A percentile compares a stretch with the other conserved stretches of the same genome.
Evolutionary conservation across 305 asterid species (phyloP).

Genomic region (Solanum hybrid): DNA sequence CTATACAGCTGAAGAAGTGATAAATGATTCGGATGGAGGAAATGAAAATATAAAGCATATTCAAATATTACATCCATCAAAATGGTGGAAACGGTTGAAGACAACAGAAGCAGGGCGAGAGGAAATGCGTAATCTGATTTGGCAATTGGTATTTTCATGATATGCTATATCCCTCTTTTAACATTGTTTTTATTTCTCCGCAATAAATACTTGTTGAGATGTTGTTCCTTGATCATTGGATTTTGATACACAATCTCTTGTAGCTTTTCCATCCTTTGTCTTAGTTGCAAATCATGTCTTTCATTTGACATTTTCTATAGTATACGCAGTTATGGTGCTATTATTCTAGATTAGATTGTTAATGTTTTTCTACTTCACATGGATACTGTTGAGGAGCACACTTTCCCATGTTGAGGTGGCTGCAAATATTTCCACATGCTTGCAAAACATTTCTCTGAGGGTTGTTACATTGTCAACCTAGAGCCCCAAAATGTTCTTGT

Average conservation of each 20-base stretch:
- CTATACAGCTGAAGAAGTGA: constrained; percentile 81
- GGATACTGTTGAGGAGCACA: background rate
- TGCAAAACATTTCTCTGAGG: background rate
- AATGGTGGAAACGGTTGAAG: constrained; percentile 98
- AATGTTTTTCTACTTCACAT: background rate
- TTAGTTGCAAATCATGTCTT: background rate
- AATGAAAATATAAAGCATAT: constrained; percentile 53
- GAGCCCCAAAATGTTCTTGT: background rate
- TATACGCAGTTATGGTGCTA: background rate
- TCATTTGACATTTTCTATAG: background rate
- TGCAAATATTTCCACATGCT: background rate
- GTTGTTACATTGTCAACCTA: background rate
- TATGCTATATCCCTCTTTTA: background rate
- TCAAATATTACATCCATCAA: constrained; percentile 89
- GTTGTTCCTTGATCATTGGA: background rate
- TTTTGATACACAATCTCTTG: background rate
- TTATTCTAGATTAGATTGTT: background rate
- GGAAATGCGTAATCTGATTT: constrained; percentile 75
- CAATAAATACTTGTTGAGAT: background rate
- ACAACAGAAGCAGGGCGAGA: constrained; percentile 83
- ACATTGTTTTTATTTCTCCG: background rate
- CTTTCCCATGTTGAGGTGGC: background rate
- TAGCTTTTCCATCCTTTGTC: background rate
- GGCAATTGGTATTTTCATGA: constrained; percentile 69
- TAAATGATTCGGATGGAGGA: constrained; percentile 34